These are phyloP conservation scores for Posidonia oceanica DNA, from an alignment of 116 monocot genomes.

Conservation along the genomic window DNA sequence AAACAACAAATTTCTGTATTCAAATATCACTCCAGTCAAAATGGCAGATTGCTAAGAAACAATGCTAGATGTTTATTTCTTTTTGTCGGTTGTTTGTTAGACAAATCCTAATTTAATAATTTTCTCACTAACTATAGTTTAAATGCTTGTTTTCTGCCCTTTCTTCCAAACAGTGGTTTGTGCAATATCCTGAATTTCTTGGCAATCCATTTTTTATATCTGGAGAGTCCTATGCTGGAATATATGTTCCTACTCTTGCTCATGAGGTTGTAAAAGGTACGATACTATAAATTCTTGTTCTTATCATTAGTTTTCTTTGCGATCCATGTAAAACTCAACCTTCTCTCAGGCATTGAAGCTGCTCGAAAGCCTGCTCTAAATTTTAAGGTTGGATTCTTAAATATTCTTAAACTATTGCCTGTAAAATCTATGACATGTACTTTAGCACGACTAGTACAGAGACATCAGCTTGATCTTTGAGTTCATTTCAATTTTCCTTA, in stretches of 20 bases:
- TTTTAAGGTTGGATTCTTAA: conserved; percentile 50
- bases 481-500: conserved; percentile 5
- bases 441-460: too few species aligned
- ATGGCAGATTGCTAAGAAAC: too few species aligned
- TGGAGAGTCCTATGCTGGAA: conserved; percentile 82
- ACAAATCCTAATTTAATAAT: neutral
- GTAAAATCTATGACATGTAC: too few species aligned
- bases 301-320: neutral
- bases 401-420: neutral
- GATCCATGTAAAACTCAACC: neutral
- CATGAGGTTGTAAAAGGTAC: conserved; percentile 59
- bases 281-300: neutral
- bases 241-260: conserved; percentile 67
- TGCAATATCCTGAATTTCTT: conserved; percentile 70
- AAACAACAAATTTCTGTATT: too few species aligned
- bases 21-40: too few species aligned
- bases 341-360: conserved; percentile 41
- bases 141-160: neutral
- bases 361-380: conserved; percentile 48
- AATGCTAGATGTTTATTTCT: too few species aligned
- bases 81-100: too few species aligned
- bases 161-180: conserved; percentile 48
- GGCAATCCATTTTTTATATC: conserved; percentile 62
- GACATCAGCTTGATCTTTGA: neutral
- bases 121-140: neutral